Base-by-base conservation (phyloP, 1,284 basidiomycete genomes). In the Trichosporon sp. region DNA sequence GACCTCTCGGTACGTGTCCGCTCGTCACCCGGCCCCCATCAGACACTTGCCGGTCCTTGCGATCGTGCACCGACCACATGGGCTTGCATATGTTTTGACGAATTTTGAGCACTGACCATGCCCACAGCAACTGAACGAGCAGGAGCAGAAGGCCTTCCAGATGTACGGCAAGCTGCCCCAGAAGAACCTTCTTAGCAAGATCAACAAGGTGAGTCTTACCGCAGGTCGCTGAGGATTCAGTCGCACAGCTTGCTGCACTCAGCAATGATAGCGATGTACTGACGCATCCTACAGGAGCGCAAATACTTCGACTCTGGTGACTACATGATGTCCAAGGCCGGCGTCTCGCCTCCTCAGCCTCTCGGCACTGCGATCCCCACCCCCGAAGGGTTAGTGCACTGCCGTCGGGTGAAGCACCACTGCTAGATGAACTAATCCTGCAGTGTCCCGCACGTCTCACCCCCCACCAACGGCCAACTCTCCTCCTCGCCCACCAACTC, bases 291-390 rank as follows among this genome's bases (percentile, higher is more conserved):
- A 25, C 73, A 96, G 92, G 94, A 96, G 80, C 91, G 94, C 75
- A 96, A 96, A 81, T 97, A 92, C 83, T 97, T 97, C 80, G 94
- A 97, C 81, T 97, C 95, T 65, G 95, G 95, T 68, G 94, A 97
- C 80, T 97, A 97, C 77, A 93, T 93, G 59, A 85, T 97, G 72
- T 94, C 92, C 62, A 96, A 97, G 81, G 95, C 94, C 3, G 94
- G 95, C 33, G 90, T 91, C 44, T 66, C 89, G 23, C 89, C 92
- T 56, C 90, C 92, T 78, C 91, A 86, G 76, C 86, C 88, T 14
- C 91, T 95, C 58, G 94, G 94, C 46, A 96, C 92, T 29, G 90
- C 92, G 56, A 96, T 96, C 71, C 94, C 94, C 25, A 95, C 91
- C 79, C 93, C 94, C 31, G 91, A 96, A 82, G 92, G 91, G 92